Evolutionary conservation across 441 rosid species (phyloP).

Genomic region (Eugenia klotzschiana): DNA sequence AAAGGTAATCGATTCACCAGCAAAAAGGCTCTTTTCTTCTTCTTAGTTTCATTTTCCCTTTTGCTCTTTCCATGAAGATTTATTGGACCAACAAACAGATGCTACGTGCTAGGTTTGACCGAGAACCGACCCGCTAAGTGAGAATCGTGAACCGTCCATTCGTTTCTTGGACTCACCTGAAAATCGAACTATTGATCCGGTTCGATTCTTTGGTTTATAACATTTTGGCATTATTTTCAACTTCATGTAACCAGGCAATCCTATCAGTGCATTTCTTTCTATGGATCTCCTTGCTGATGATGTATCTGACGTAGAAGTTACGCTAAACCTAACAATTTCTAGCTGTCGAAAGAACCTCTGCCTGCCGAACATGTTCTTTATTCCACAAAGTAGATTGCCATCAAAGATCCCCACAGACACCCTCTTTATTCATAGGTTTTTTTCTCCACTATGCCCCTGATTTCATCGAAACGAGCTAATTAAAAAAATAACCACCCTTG

Average conservation of each 20-base stretch:
- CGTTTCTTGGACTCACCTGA: rapidly evolving
- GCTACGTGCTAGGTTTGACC: neutral
- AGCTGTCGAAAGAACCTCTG: too few species aligned
- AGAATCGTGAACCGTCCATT: too few species aligned
- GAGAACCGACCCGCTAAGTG: too few species aligned
- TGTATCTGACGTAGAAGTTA: conserved; percentile 65
- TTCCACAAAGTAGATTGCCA: too few species aligned
- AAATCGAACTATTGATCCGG: too few species aligned
- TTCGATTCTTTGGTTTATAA: conserved; percentile 40
- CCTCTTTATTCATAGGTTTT: too few species aligned
- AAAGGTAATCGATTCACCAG: neutral
- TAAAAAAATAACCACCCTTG: too few species aligned
- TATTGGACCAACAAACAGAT: neutral
- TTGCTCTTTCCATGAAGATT: neutral
- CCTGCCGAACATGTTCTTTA: too few species aligned
- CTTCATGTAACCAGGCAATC: conserved; percentile 65
- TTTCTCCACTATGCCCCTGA: too few species aligned
- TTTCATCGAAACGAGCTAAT: too few species aligned
- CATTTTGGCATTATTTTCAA: conserved; percentile 75
- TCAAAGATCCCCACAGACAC: too few species aligned
- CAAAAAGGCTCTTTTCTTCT: neutral
- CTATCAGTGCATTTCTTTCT: conserved; percentile 33
- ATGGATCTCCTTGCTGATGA: conserved; percentile 66
- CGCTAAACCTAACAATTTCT: too few species aligned
- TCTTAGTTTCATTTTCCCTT: neutral